Evolutionary conservation across 2,329 filamentous ascomycete genomes (phyloP), one percentile per base, ranked within the genome.

Genomic region (Calonectria montana): DNA sequence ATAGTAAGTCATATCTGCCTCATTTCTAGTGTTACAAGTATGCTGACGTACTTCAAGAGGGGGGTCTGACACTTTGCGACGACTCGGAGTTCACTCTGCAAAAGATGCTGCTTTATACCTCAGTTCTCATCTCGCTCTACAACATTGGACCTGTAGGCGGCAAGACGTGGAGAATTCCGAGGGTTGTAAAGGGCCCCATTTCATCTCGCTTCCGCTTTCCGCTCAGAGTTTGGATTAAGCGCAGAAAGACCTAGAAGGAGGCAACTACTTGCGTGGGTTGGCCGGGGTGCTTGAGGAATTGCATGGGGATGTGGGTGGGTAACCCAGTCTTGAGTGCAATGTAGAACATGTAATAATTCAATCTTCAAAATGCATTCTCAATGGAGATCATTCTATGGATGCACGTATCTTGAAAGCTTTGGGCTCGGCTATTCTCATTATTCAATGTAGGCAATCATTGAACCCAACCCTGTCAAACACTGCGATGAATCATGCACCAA

Each of bases 101-200:
- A 37, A 83, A 85, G 65, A 78, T 84, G 7, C 61, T 84, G 3
- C 63, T 84, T 16, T 84, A 81, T 66, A 74, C 81, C 10, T 79
- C 83, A 0, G 75, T 81, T 16, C 79, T 85, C 16, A 73, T 85
- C 37, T 80, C 81, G 0, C 78, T 84, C 29, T 85, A 85, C 67
- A 82, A 85, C 23, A 79, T 85, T 27, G 70, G 77, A 55, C 80
- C 83, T 1, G 77, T 77, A 0, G 73, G 76, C 7, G 80, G 79
- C 15, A 62, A 75, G 5, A 70, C 66, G 7, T 84, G 82, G 83
- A 69, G 70, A 3, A 64, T 72, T 7, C 78, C 81, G 1, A 74
- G 74, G 25, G 73, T 79, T 25, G 25, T 74, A 3, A 77, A 74
- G 25, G 81, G 80, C 16, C 72, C 76, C 2, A 77, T 77, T 8